Evolutionary conservation across 257 asterid genomes (phyloP).

Genomic region (Rehmannia glutinosa): DNA sequence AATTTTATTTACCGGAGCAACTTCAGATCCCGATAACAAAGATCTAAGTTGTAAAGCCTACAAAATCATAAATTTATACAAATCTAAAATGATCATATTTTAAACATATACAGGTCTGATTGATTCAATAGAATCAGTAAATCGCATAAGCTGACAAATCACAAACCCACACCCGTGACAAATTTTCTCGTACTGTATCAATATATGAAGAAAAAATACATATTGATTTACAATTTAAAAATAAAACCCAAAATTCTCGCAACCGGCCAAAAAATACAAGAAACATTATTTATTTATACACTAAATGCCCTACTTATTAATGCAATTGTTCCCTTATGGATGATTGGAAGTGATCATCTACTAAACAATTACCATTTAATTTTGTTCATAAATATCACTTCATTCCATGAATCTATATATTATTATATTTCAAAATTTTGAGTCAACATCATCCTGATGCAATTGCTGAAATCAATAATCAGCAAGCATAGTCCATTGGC

Average conservation of each 20-base stretch:
- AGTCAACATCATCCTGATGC: conserved; percentile 19
- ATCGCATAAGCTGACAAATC: no score
- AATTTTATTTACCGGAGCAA: no score
- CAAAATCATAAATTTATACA: no score
- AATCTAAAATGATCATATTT: no score
- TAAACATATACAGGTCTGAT: no score
- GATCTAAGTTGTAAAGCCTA: no score
- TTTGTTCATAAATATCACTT: conserved; percentile 10
- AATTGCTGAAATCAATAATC: conserved; percentile 15
- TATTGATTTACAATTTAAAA: not conserved
- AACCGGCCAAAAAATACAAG: conserved; percentile 17
- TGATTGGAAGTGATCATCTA: not conserved
- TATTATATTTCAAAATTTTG: conserved; percentile 6
- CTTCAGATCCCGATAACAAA: no score
- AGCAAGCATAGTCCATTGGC: not conserved
- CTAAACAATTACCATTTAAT: not conserved
- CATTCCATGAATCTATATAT: not conserved
- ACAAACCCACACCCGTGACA: no score
- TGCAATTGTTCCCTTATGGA: conserved; percentile 19
- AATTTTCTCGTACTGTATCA: no score
- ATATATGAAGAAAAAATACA: no score
- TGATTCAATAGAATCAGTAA: no score
- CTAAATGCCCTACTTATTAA: conserved; percentile 15
- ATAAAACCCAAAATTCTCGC: not conserved
- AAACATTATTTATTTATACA: not conserved